Evolutionary conservation across 768 basidiomycete species (phyloP), one percentile per base, ranked within the genome.

Genomic region (Mycena rosella): DNA sequence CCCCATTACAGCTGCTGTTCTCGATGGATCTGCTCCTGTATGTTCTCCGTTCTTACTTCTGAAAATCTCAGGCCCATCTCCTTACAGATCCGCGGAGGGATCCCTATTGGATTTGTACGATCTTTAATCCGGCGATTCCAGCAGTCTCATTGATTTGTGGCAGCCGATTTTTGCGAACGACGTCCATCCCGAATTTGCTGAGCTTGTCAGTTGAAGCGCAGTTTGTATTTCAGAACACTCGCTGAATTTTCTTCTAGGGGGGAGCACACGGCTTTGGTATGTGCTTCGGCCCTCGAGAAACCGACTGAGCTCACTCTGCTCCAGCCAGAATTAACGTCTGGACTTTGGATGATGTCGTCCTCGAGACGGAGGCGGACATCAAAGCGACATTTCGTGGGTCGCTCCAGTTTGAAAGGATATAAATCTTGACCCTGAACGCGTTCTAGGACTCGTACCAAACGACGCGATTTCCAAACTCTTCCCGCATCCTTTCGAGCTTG

Each of bases 151-250:
- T 54, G 24, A 54, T 36, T 13, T 10, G 3, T 10, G 11, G 26
- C 53, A 54, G 53, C 53, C 53, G 34, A 54, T 54, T 36, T 54
- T 54, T 20, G 53, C 53, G 34, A 38, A n/a, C 2, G 53, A 54
- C 26, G 32, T 54, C 1, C 53, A 54, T 38, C 53, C 53, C n/a
- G 22, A 54, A 4, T 54, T 34, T 26, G 4, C 53, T 22, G 53
- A 54, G 32, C 53, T 54, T 26, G 53, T 54, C 8, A n/a, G 53
- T 54, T 30, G 44, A n/a, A n/a, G n/a, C n/a, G 6, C n/a, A 45
- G n/a, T n/a, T 45, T 24, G 44, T n/a, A 51, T 51, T 17, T 51
- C 47, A 20, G 9, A 30, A 51, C 22, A 5, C 8, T 24, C 6
- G 5, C 8, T 24, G 44, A 24, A 45, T 15, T 24, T 24, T 8